Percentiles rank a stretch among this genome's conserved stretches.
phyloP scores from a whole-genome alignment of 306 rosid genomes.

The Begonia peltatifolia region DNA sequence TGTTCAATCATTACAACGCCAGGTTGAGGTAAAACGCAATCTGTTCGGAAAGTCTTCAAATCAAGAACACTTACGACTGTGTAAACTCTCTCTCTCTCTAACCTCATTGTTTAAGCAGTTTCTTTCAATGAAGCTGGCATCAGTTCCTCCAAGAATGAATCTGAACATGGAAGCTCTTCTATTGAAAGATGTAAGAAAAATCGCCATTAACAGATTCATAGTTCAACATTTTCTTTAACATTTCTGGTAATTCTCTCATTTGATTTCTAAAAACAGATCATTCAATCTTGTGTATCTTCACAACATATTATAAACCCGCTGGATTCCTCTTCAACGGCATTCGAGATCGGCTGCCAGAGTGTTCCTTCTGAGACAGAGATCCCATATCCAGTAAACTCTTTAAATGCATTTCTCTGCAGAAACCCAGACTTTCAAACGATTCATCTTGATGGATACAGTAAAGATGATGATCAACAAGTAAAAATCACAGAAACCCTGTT shows the following conservation, averaged over 20 bases:
- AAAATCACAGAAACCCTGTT: not conserved
- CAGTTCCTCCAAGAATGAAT: slow-evolving; percentile 43
- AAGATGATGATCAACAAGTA: slow-evolving; percentile 19
- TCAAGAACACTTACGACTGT: too few relatives aligned
- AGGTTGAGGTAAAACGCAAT: slow-evolving; percentile 36
- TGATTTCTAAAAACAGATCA: slow-evolving; percentile 16
- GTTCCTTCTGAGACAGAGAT: slow-evolving; percentile 19
- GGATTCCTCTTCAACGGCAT: slow-evolving; percentile 21
- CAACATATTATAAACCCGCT: slow-evolving; percentile 12
- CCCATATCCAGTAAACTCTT: slow-evolving; percentile 7
- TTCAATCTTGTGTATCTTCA: slow-evolving; percentile 27
- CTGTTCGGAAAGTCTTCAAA: not conserved
- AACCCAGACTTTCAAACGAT: slow-evolving; percentile 1
- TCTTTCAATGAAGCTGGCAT: slow-evolving; percentile 52
- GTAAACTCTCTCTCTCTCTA: too few relatives aligned
- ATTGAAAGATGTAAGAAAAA: slow-evolving; percentile 31
- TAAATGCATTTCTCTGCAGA: slow-evolving; percentile 15
- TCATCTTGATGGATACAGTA: slow-evolving; percentile 16
- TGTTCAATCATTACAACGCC: slow-evolving; percentile 64
- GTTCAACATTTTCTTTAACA: too few relatives aligned
- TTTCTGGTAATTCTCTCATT: too few relatives aligned
- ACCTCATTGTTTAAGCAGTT: slow-evolving; percentile 20
- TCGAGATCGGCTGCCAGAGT: slow-evolving; percentile 24
- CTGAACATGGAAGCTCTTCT: slow-evolving; percentile 34
- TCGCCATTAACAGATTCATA: too few relatives aligned